These are phyloP conservation scores for Crithidia acanthocephali DNA, from an alignment of 208 protist genomes.

Conservation along the genomic window DNA sequence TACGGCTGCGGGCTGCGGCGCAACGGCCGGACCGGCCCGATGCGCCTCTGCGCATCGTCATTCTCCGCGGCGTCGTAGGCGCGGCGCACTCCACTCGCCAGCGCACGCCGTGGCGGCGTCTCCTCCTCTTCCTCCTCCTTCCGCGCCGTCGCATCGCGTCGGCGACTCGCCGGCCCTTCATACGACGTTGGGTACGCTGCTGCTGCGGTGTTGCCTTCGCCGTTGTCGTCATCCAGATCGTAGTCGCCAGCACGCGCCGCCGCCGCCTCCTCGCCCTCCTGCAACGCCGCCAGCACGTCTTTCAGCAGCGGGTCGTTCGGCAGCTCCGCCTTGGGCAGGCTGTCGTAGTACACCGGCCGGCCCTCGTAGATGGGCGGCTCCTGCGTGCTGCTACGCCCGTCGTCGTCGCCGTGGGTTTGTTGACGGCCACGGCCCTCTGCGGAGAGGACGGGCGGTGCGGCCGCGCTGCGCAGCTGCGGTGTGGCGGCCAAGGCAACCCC, in stretches of 20 bases:
- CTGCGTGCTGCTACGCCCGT: not conserved
- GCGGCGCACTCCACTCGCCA: too few species aligned
- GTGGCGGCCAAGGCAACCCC: not conserved
- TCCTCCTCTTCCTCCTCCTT: too few species aligned
- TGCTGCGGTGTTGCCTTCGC: too few species aligned
- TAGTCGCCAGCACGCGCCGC: not conserved
- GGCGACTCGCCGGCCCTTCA: too few species aligned
- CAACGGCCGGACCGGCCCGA: not conserved
- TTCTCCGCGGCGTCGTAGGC: too few species aligned
- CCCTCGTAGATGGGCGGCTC: slow-evolving; percentile 11
- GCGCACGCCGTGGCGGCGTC: too few species aligned
- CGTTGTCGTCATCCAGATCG: not conserved
- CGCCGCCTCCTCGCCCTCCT: not conserved
- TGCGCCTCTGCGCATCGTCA: too few species aligned
- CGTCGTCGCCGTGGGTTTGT: not conserved
- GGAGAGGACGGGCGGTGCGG: not conserved
- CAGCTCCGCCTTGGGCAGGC: slow-evolving; percentile 13
- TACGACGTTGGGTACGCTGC: too few species aligned
- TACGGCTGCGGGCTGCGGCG: not conserved
- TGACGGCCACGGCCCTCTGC: not conserved
- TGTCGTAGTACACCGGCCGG: slow-evolving; percentile 29
- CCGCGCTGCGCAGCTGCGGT: slow-evolving; percentile 12
- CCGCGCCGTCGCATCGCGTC: too few species aligned
- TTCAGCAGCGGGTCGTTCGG: slow-evolving; percentile 28
- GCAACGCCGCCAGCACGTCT: slow-evolving; percentile 25